These are phyloP conservation scores for Talaromyces ruber DNA, from an alignment of 495 filamentous ascomycete species.

Conservation along the genomic window DNA sequence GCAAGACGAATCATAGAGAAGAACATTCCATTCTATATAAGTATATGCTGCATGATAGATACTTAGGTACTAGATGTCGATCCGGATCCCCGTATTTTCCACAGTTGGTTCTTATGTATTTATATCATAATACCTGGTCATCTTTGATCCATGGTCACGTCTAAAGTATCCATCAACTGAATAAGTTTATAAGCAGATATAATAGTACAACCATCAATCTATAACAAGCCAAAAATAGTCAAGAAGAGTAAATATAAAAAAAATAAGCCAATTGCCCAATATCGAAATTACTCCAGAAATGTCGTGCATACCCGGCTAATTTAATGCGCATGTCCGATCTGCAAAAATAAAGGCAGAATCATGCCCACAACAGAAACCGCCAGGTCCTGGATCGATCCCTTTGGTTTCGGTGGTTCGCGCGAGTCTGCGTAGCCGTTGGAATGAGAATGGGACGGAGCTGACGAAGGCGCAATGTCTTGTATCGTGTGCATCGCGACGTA, in stretches of 20 bases:
- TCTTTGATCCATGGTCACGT: background rate
- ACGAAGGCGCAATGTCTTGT: constrained; percentile 62
- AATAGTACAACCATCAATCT: background rate
- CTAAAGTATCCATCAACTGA: background rate
- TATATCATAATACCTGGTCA: background rate
- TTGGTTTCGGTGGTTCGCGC: constrained; percentile 29
- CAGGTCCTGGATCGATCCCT: constrained; percentile 45
- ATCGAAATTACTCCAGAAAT: background rate
- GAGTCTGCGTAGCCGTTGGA: constrained; percentile 61
- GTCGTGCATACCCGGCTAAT: background rate
- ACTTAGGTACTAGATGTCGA: background rate
- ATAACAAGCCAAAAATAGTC: background rate
- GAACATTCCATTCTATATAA: background rate
- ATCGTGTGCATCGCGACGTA: constrained; percentile 99
- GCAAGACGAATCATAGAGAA: background rate
- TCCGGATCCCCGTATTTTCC: background rate
- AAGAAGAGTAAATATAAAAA: background rate
- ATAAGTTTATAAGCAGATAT: background rate
- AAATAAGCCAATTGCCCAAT: background rate
- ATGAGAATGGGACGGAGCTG: constrained; percentile 21
- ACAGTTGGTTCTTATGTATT: background rate
- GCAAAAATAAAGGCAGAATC: constrained; percentile 79
- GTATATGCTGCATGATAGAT: background rate
- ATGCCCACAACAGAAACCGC: constrained; percentile 78
- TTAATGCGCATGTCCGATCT: constrained; percentile 84